Evolutionary conservation across 257 asterid genomes (phyloP).

Genomic region (Capsicum chinense): DNA sequence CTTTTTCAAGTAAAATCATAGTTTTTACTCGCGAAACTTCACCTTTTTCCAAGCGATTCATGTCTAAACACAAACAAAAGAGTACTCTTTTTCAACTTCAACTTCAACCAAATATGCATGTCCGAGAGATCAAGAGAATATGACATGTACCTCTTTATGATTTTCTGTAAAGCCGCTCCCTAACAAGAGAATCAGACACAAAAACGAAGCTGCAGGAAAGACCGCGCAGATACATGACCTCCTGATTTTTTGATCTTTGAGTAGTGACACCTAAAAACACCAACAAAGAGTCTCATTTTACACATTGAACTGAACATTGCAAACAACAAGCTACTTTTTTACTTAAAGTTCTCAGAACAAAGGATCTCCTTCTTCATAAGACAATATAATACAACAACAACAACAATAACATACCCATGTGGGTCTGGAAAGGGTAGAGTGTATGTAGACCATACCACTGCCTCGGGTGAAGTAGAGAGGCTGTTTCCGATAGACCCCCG

Average conservation of each 20-base stretch:
- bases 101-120: not conserved
- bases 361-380: not conserved
- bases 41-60: not conserved
- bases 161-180: slow-evolving; percentile 41
- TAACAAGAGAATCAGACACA: slow-evolving; percentile 43
- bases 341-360: not conserved
- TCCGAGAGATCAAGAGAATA: not conserved
- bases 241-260: slow-evolving; percentile 46
- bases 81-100: not conserved
- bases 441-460: too few relatives aligned
- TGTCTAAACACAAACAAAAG: not conserved
- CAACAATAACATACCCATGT: too few relatives aligned
- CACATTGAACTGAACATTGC: slow-evolving; percentile 2
- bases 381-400: not conserved
- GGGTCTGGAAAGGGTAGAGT: too few relatives aligned
- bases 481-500: too few relatives aligned
- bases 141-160: slow-evolving; percentile 48
- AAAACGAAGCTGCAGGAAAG: slow-evolving; percentile 48
- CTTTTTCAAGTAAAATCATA: too few relatives aligned
- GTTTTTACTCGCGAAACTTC: not conserved
- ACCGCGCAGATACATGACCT: slow-evolving; percentile 45
- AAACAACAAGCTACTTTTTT: not conserved
- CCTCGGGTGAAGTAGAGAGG: too few relatives aligned
- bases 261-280: slow-evolving; percentile 43
- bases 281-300: slow-evolving; percentile 14